Percentiles rank a stretch among this genome's conserved stretches.
Evolutionary conservation across 805 yeast genomes (phyloP).

Genomic region (Citeromyces matritensis): DNA sequence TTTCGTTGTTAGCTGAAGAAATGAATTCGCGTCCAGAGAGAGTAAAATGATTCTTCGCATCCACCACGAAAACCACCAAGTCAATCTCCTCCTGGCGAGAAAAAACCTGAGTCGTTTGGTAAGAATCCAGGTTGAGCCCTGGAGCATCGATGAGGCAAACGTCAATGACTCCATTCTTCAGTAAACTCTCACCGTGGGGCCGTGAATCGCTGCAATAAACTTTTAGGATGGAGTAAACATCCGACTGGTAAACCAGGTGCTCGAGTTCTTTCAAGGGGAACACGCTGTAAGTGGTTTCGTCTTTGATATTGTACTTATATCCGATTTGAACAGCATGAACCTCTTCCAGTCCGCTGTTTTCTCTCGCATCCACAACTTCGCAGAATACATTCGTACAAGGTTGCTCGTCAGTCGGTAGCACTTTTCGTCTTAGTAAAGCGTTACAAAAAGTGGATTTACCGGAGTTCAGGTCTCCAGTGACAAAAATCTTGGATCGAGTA

Average conservation of each 20-base stretch:
- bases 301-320: constrained; percentile 28
- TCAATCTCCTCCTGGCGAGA: constrained; percentile 96
- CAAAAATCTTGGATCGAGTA: constrained; percentile 83
- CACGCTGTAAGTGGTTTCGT: constrained; percentile 51
- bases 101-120: constrained; percentile 88
- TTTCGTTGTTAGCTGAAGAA: constrained; percentile 79
- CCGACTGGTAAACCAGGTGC: constrained; percentile 59
- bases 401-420: constrained; percentile 92
- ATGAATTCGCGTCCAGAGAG: constrained; percentile 90
- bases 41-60: constrained; percentile 93
- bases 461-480: constrained; percentile 93
- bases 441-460: constrained; percentile 96
- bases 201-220: constrained; percentile 74
- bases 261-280: constrained; percentile 41
- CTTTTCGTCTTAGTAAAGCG: constrained; percentile 59
- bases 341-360: constrained; percentile 66
- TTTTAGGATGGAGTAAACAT: constrained; percentile 56
- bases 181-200: constrained; percentile 47
- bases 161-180: constrained; percentile 84
- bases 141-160: constrained; percentile 94
- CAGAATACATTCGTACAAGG: constrained; percentile 96
- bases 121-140: constrained; percentile 85
- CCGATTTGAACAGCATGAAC: constrained; percentile 80
- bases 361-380: constrained; percentile 77
- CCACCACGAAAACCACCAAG: constrained; percentile 87